Base-by-base conservation (phyloP, 805 yeast species). In the Yueomyces sp. region DNA sequence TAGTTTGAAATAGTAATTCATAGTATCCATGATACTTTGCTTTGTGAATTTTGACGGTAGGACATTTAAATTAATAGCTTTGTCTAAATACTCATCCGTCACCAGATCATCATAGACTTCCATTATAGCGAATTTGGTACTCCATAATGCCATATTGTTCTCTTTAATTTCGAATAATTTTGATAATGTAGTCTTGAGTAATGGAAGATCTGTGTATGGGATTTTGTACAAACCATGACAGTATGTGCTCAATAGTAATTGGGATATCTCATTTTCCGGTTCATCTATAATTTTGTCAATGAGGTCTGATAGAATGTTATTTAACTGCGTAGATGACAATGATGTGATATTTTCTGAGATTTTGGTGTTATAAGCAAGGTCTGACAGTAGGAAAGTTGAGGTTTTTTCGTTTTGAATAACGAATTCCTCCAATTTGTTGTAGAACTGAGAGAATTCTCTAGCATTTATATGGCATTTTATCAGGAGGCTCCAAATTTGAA, bases 401-500 rank as follows among this genome's bases (percentile, higher is more conserved):
- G 34, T 38, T 32, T 30, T 5, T 12, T 31, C 43, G 45, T 45
- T 45, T 12, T 30, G 41, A 6, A 38, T 29, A 39, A 52, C 49
- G 41, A 54, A 57, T 0, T 39, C 40, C 12, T 62, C 57, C 77
- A 81, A 78, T 9, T 68, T 49, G 5, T 63, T 56, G 41, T 75
- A 63, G 49, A 81, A 81, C 3, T 61, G 54, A 3, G 59, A 59
- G 29, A 76, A 62, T 44, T 79, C 85, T 66, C 88, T 74, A 3
- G 79, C 78, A 50, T 66, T 72, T 8, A 68, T 62, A 54, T 69
- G 74, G 27, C 80, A 72, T 12, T 64, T 60, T 1, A 73, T 57
- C n/a, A 76, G 43, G 39, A 63, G 62, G 2, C 48, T 43, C 52
- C 65, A 59, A 37, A 63, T 47, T 3, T 44, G 37, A 3, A 49